Base-by-base conservation (phyloP, 2,329 filamentous ascomycete genomes). In the Celoporthe dispersa region DNA sequence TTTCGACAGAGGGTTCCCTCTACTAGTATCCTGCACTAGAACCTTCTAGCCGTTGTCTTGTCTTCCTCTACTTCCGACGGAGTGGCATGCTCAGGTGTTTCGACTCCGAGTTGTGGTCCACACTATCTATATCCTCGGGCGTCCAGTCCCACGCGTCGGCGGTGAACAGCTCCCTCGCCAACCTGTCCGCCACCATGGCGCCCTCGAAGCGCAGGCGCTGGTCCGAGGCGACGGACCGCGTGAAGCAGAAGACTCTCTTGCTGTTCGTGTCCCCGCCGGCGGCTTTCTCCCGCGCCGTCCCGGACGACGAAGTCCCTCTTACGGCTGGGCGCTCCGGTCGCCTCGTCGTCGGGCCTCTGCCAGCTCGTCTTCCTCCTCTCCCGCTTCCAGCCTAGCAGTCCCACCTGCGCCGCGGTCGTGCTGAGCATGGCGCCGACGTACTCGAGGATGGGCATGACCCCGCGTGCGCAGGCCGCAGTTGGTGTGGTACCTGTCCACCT, bases 401-500 rank as follows among this genome's bases (percentile, higher is more conserved):
- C 74, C 12, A 89, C 76, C 2, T 82, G 80, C 8, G 88, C 75
- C 37, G 80, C 80, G 44, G 78, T 81, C 0, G 85, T 79, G 0
- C 84, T 83, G 4, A 90, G 78, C 81, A 89, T 85, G n/a, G 82
- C 78, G 69, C 88, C 84, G 39, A 94, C 80, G 67, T 89, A 86
- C 68, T 92, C 90, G 22, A 94, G 78, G 3, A 92, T 84, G 9
- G 91, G 90, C 53, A 92, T 80, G 3, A 94, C 79, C 25, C n/a
- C 89, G 84, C 3, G 87, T 88, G 60, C 91, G 83, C 51, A 93
- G 82, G 1, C 92, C 92, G 76, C 92, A 94, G 78, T 94, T 91
- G 1, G 85, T 84, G 78, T 94, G 92, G 76, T 93, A 84, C 73
- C 86, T 86, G 78, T 94, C 91, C 70, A 94, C 86, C 78, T 94